phyloP scores from a whole-genome alignment of 2,329 filamentous ascomycete species.

The Cordyceps cicadae region DNA sequence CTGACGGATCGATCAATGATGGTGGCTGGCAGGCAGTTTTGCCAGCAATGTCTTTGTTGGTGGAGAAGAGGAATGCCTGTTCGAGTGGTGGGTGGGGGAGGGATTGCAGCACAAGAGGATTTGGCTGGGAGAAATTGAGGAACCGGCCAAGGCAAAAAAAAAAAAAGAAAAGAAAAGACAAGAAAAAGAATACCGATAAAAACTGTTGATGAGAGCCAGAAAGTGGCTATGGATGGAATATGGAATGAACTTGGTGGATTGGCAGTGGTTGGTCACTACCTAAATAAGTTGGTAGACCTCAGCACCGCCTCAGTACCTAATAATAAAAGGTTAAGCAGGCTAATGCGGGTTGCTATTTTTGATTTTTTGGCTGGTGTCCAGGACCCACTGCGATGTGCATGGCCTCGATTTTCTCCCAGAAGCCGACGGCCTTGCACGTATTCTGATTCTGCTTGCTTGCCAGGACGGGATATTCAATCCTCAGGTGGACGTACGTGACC shows the following conservation, averaged over 20 bases:
- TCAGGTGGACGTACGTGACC: not conserved
- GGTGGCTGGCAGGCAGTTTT: too few species aligned
- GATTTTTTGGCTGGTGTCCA: not conserved
- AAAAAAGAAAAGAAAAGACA: too few species aligned
- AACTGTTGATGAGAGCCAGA: too few species aligned
- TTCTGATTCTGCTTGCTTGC: not conserved
- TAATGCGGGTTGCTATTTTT: conserved; percentile 7
- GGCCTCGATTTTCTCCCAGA: not conserved
- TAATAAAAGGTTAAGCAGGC: not conserved
- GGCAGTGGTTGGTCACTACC: not conserved
- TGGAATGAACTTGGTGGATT: not conserved
- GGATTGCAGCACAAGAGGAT: too few species aligned
- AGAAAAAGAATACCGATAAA: not conserved
- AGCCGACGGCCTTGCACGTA: too few species aligned
- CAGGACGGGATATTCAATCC: not conserved
- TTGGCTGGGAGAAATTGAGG: too few species aligned
- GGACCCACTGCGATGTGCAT: not conserved
- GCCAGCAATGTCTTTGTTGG: not conserved
- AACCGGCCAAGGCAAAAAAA: too few species aligned
- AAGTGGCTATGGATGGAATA: not conserved
- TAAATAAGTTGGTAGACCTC: not conserved
- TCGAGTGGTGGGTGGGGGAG: too few species aligned
- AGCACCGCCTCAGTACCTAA: conserved; percentile 2
- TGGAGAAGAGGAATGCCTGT: too few species aligned
- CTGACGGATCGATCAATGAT: too few species aligned